Conservation (phyloP, 768 basidiomycete genomes). For the Tricholomella constricta region DNA sequence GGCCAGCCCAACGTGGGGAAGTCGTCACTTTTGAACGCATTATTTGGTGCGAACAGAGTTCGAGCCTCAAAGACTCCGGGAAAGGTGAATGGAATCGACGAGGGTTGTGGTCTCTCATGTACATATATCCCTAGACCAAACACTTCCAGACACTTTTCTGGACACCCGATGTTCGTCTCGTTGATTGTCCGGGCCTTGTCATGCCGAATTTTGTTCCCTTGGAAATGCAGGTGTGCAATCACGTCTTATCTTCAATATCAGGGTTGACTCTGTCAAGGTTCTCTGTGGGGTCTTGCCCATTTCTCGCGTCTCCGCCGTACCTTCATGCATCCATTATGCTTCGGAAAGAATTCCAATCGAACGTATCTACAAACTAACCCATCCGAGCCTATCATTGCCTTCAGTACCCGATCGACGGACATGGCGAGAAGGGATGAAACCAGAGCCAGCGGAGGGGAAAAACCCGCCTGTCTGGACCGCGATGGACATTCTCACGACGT, state of each 20-base stretch:
- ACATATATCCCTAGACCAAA: too few species aligned
- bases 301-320: slow-evolving; percentile 79
- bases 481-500: slow-evolving; percentile 79
- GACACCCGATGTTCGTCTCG: slow-evolving; percentile 83
- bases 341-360: slow-evolving; percentile 78
- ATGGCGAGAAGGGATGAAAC: slow-evolving; percentile 60
- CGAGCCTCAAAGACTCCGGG: slow-evolving; percentile 85
- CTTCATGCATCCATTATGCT: slow-evolving; percentile 77
- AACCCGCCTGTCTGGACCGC: slow-evolving; percentile 67
- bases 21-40: slow-evolving; percentile 87
- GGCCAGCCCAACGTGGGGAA: slow-evolving; percentile 98
- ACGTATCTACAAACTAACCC: slow-evolving; percentile 57
- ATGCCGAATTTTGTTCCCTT: slow-evolving; percentile 83
- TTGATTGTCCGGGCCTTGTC: slow-evolving; percentile 95
- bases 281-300: slow-evolving; percentile 76
- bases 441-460: slow-evolving; percentile 18
- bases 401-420: slow-evolving; percentile 69
- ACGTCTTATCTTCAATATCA: slow-evolving; percentile 8
- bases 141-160: slow-evolving; percentile 94
- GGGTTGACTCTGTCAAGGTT: slow-evolving; percentile 42
- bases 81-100: slow-evolving; percentile 50
- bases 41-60: slow-evolving; percentile 80
- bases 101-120: not conserved
- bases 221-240: slow-evolving; percentile 69
- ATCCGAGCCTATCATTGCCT: slow-evolving; percentile 44